Conservation (phyloP, 257 asterid species). For the Fraxinus cuspidata region DNA sequence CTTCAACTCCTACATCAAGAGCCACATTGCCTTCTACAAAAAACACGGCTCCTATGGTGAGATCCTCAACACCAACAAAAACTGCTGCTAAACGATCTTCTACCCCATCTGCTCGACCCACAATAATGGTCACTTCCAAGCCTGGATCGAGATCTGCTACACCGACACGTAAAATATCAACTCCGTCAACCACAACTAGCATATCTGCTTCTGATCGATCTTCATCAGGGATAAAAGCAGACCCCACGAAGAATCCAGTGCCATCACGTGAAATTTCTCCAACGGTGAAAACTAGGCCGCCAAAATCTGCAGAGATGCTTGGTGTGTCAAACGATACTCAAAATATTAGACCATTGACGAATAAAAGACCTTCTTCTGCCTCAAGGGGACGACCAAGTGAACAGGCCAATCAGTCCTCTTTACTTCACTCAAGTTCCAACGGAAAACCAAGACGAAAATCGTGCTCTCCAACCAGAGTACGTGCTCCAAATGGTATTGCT, state of each 20-base stretch:
- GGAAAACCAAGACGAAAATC: slow-evolving; percentile 56
- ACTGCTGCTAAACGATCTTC: slow-evolving; percentile 45
- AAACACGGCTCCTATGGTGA: slow-evolving; percentile 35
- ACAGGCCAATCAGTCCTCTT: slow-evolving; percentile 31
- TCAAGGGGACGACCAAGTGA: slow-evolving; percentile 51
- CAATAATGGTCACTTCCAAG: slow-evolving; percentile 39
- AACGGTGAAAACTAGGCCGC: slow-evolving; percentile 54
- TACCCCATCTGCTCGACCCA: slow-evolving; percentile 50
- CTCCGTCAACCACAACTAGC: slow-evolving; percentile 22
- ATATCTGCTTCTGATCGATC: slow-evolving; percentile 31
- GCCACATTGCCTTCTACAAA: slow-evolving; percentile 46
- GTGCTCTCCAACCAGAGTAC: slow-evolving; percentile 60
- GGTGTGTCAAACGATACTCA: slow-evolving; percentile 38
- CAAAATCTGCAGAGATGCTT: slow-evolving; percentile 38
- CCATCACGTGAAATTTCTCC: slow-evolving; percentile 51
- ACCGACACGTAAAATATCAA: slow-evolving; percentile 45
- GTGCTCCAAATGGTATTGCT: slow-evolving; percentile 29
- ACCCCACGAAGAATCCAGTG: slow-evolving; percentile 35
- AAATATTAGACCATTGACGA: slow-evolving; percentile 30
- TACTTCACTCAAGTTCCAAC: slow-evolving; percentile 22
- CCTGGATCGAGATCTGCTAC: slow-evolving; percentile 55
- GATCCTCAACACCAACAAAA: slow-evolving; percentile 57
- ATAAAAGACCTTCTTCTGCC: slow-evolving; percentile 71
- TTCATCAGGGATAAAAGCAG: slow-evolving; percentile 36
- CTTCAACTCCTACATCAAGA: slow-evolving; percentile 63